Conservation (phyloP, 257 asterid species). For the Gentiana macrophylla region DNA sequence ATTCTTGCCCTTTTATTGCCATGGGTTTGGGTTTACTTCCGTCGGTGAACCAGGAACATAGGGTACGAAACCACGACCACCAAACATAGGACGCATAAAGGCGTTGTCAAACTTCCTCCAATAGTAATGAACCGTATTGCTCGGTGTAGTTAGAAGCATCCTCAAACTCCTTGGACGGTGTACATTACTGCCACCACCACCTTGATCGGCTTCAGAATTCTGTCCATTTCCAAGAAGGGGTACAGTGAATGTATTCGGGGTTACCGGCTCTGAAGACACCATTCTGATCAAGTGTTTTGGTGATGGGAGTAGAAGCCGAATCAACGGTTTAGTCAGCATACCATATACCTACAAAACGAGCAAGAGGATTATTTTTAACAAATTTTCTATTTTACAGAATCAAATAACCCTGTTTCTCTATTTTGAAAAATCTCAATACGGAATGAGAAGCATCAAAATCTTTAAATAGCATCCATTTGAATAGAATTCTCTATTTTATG, state of each 20-base stretch:
- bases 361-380: no score
- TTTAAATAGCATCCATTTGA: no score
- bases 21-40: constrained; percentile 29
- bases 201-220: constrained; percentile 31
- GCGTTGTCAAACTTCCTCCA: constrained; percentile 90
- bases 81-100: constrained; percentile 94
- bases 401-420: no score
- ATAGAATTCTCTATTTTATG: no score
- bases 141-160: constrained; percentile 65
- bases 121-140: constrained; percentile 74
- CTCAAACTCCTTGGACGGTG: constrained; percentile 70
- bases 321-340: constrained; percentile 75
- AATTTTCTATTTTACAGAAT: no score
- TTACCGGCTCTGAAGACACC: constrained; percentile 58
- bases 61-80: constrained; percentile 95
- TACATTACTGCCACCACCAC: constrained; percentile 25
- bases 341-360: constrained; percentile 65
- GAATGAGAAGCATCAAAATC: no score
- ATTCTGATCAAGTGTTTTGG: constrained; percentile 34
- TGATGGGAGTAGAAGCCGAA: constrained; percentile 50
- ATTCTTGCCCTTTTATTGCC: constrained; percentile 18
- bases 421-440: no score
- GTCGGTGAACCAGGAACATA: constrained; percentile 82
- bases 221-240: constrained; percentile 57
- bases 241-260: constrained; percentile 49